Evolutionary conservation across 2,329 filamentous ascomycete species (phyloP).

Genomic region (Fusarium poae): DNA sequence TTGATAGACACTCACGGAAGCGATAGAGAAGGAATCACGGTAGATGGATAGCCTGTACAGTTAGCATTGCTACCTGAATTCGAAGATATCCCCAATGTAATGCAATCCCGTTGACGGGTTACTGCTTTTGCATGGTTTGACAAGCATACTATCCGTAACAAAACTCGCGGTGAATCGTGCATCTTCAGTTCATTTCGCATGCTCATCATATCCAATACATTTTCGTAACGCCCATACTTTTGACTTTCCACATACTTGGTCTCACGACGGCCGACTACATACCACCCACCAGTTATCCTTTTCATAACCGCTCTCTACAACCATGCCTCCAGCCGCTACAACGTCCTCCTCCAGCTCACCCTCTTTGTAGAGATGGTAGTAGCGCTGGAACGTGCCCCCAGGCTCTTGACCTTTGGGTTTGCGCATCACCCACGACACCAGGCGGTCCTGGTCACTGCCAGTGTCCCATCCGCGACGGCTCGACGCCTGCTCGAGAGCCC

Average conservation of each 20-base stretch:
- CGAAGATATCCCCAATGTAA: slow-evolving; percentile 21
- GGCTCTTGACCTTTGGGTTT: slow-evolving; percentile 50
- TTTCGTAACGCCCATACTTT: slow-evolving; percentile 28
- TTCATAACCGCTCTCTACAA: slow-evolving; percentile 89
- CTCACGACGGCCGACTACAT: slow-evolving; percentile 52
- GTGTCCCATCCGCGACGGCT: slow-evolving; percentile 92
- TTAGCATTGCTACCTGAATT: slow-evolving; percentile 33
- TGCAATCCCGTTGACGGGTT: slow-evolving; percentile 8
- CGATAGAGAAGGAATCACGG: slow-evolving; percentile 37
- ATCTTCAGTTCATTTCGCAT: slow-evolving; percentile 14
- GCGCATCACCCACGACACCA: slow-evolving; percentile 92
- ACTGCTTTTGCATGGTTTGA: slow-evolving; percentile 22
- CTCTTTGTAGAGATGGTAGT: slow-evolving; percentile 92
- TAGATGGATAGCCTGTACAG: slow-evolving; percentile 40
- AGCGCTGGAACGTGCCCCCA: slow-evolving; percentile 81
- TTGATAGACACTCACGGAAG: slow-evolving; percentile 31
- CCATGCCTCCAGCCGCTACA: slow-evolving; percentile 76
- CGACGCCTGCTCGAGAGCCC: slow-evolving; percentile 91
- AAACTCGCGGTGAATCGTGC: slow-evolving; percentile 19
- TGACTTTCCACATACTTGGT: slow-evolving; percentile 5
- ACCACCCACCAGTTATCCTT: slow-evolving; percentile 99
- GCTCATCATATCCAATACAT: slow-evolving; percentile 5
- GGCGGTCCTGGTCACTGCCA: slow-evolving; percentile 85
- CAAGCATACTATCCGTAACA: slow-evolving; percentile 11
- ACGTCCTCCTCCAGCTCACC: slow-evolving; percentile 90